Percentiles rank a stretch among this genome's conserved stretches.
Evolutionary conservation across 805 yeast species (phyloP).

Genomic region (Groenewaldozyma tartarivorans): DNA sequence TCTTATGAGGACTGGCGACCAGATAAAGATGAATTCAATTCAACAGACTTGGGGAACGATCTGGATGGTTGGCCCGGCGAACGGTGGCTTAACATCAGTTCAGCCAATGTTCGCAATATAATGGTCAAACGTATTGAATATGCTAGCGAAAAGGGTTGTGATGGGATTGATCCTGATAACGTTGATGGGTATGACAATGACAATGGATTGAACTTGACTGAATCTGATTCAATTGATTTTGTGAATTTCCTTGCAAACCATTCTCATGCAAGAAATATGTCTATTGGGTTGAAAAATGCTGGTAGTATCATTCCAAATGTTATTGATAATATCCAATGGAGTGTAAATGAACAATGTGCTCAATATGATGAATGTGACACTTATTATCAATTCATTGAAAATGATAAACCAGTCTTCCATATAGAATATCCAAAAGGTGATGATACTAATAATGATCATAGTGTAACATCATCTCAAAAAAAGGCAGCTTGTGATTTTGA

Average conservation of each 20-base stretch:
- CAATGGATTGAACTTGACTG: constrained; percentile 23
- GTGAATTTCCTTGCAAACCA: constrained; percentile 19
- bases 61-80: constrained; percentile 27
- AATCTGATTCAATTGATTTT: constrained; percentile 20
- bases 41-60: constrained; percentile 20
- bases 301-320: constrained; percentile 20
- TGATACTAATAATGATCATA: constrained; percentile 7
- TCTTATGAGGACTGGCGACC: constrained; percentile 26
- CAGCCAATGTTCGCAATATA: constrained; percentile 17
- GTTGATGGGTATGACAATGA: constrained; percentile 25
- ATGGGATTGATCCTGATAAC: constrained; percentile 27
- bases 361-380: constrained; percentile 22
- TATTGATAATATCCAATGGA: constrained; percentile 18
- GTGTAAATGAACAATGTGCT: constrained; percentile 26
- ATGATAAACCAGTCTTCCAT: constrained; percentile 22
- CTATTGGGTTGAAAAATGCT: constrained; percentile 25
- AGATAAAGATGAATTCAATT: constrained; percentile 18
- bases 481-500: constrained; percentile 5
- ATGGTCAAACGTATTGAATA: constrained; percentile 19
- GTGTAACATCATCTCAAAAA: constrained; percentile 7
- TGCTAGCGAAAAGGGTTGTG: constrained; percentile 22
- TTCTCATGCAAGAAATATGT: constrained; percentile 17
- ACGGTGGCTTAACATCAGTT: constrained; percentile 22
- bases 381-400: constrained; percentile 14
- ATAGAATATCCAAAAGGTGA: constrained; percentile 25